These are phyloP conservation scores for Noccaea bulbosa DNA, from an alignment of 345 rosid genomes.

Conservation along the genomic window DNA sequence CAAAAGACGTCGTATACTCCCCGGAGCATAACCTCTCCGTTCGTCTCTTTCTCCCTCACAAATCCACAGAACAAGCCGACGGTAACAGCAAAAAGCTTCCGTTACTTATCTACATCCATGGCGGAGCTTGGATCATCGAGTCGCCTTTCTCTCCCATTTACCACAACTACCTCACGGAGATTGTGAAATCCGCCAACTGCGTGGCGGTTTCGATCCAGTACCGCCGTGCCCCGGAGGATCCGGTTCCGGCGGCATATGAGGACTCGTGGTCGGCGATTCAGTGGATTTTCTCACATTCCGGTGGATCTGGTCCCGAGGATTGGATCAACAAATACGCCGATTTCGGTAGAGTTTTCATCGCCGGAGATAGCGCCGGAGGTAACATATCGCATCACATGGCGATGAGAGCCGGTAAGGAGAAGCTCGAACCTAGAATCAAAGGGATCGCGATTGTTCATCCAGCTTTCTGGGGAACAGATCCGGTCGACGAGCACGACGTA, in stretches of 20 bases:
- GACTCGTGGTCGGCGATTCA: conserved; percentile 57
- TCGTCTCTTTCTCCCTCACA: conserved; percentile 53
- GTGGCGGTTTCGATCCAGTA: conserved; percentile 51
- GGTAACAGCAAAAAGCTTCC: conserved; percentile 45
- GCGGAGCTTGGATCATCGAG: conserved; percentile 56
- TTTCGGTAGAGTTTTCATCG: conserved; percentile 45
- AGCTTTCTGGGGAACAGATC: conserved; percentile 54
- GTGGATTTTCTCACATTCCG: conserved; percentile 47
- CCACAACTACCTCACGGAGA: conserved; percentile 40
- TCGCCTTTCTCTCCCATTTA: conserved; percentile 47
- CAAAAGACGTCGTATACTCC: conserved; percentile 48
- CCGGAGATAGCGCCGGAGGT: conserved; percentile 59
- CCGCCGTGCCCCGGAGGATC: conserved; percentile 56
- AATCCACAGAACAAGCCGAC: conserved; percentile 13
- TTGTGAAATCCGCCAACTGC: conserved; percentile 48
- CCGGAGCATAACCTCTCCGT: conserved; percentile 46
- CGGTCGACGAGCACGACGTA: conserved; percentile 52
- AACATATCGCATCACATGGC: conserved; percentile 59
- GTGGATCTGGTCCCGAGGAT: conserved; percentile 41
- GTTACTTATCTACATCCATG: conserved; percentile 60
- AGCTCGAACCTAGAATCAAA: conserved; percentile 21
- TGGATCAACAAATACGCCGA: conserved; percentile 52
- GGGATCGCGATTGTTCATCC: conserved; percentile 55
- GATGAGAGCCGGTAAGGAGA: conserved; percentile 46
- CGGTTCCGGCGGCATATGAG: conserved; percentile 50